A percentile compares a stretch with the other conserved stretches of the same genome.
Evolutionary conservation across 352 stramenopile species (phyloP).

Genomic region (Globisporangium barbulae): DNA sequence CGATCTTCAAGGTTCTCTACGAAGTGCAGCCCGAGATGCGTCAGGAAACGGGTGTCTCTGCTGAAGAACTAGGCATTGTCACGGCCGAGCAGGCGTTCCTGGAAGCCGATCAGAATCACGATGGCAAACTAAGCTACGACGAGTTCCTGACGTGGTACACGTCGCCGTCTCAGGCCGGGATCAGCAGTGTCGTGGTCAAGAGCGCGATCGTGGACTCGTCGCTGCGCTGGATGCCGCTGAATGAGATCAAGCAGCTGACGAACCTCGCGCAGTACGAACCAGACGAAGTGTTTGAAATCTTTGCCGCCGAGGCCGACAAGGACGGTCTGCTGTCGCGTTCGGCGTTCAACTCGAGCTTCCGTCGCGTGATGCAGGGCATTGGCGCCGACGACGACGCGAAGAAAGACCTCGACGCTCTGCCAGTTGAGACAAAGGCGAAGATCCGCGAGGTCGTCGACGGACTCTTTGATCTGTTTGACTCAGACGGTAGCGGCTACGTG

Average conservation of each 20-base stretch:
- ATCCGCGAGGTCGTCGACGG: constrained; percentile 56
- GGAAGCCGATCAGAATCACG: constrained; percentile 74
- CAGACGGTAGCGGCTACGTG: constrained; percentile 63
- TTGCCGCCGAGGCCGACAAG: constrained; percentile 72
- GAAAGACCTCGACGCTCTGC: constrained; percentile 13
- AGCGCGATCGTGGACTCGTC: constrained; percentile 73
- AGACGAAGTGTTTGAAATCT: constrained; percentile 86
- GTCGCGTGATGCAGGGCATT: constrained; percentile 47
- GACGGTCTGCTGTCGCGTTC: constrained; percentile 64
- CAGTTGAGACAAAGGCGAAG: constrained; percentile 35
- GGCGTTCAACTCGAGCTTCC: constrained; percentile 82
- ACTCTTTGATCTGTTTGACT: constrained; percentile 83
- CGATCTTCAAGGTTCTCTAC: constrained; percentile 88
- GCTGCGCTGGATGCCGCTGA: constrained; percentile 77
- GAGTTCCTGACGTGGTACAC: constrained; percentile 89
- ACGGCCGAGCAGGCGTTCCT: constrained; percentile 84
- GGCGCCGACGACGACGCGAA: constrained; percentile 11
- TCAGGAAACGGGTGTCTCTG: constrained; percentile 56
- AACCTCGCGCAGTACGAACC: constrained; percentile 74
- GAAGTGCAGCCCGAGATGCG: constrained; percentile 76
- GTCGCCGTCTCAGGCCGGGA: constrained; percentile 57
- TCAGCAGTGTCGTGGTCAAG: constrained; percentile 67
- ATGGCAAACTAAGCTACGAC: constrained; percentile 84
- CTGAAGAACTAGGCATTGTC: constrained; percentile 72
- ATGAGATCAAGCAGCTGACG: constrained; percentile 81